A percentile compares a stretch with the other conserved stretches of the same genome.
phyloP scores from a whole-genome alignment of 805 yeast species.

The Starmerella sp. region DNA sequence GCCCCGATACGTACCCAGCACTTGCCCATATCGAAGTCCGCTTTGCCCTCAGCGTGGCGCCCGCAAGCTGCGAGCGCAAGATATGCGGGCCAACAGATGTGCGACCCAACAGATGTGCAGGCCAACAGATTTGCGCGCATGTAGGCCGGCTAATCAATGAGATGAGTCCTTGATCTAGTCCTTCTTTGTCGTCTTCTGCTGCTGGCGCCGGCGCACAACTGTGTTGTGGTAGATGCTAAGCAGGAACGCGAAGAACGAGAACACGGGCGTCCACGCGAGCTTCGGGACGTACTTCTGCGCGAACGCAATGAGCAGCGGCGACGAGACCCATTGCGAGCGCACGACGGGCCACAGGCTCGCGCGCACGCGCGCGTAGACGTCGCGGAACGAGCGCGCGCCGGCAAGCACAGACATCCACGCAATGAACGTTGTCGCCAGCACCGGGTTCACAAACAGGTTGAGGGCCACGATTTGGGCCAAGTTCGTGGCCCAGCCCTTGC shows the following conservation, averaged over 20 bases:
- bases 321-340: conserved; percentile 30
- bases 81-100: too few relatives aligned
- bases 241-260: conserved; percentile 31
- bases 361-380: conserved; percentile 26
- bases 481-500: conserved; percentile 19
- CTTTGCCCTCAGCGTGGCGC: too few relatives aligned
- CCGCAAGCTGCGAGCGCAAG: too few relatives aligned
- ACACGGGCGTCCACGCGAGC: conserved; percentile 33
- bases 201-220: conserved; percentile 26
- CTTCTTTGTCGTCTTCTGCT: conserved; percentile 4
- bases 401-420: conserved; percentile 30
- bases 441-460: conserved; percentile 29
- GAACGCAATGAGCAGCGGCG: conserved; percentile 30
- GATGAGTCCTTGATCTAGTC: background rate
- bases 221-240: conserved; percentile 32
- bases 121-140: too few relatives aligned
- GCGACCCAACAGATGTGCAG: too few relatives aligned
- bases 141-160: too few relatives aligned
- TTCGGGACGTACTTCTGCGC: conserved; percentile 33
- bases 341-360: conserved; percentile 28
- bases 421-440: conserved; percentile 27
- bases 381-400: conserved; percentile 27
- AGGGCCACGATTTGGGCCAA: conserved; percentile 29
- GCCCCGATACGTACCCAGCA: too few relatives aligned
- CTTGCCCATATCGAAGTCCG: too few relatives aligned